These are phyloP conservation scores for Colletotrichum sp. DNA, from an alignment of 2,329 filamentous ascomycete species.

Conservation along the genomic window DNA sequence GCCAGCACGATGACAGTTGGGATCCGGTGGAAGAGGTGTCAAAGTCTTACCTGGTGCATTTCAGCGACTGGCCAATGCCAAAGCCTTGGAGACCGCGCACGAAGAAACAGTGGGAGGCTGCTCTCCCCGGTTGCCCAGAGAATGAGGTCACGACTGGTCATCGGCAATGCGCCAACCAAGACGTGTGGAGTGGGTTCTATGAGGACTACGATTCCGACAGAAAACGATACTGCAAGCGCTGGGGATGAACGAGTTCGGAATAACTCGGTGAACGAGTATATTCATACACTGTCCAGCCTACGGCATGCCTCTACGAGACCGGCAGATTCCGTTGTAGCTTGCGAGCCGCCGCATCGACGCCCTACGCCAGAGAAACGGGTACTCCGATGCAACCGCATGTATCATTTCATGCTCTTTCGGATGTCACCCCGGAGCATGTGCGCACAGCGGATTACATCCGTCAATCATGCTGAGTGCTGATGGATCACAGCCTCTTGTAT, in stretches of 20 bases:
- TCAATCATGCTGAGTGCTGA: not conserved
- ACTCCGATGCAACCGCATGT: not conserved
- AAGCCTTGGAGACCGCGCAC: constrained; percentile 53
- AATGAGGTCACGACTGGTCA: not conserved
- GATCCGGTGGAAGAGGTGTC: constrained; percentile 55
- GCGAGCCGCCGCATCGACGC: not conserved
- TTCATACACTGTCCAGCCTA: not conserved
- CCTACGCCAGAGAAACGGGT: not conserved
- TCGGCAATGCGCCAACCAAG: constrained; percentile 4
- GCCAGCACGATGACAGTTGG: constrained; percentile 60
- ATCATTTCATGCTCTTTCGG: not conserved
- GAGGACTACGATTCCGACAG: not conserved
- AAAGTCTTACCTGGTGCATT: constrained; percentile 72
- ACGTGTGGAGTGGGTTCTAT: constrained; percentile 9
- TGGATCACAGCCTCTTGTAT: not conserved
- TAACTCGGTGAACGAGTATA: not conserved
- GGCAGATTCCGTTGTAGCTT: not conserved
- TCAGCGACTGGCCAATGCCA: constrained; percentile 73
- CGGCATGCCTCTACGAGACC: not conserved
- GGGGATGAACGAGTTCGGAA: not conserved
- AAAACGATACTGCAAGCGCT: not conserved
- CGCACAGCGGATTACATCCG: not conserved
- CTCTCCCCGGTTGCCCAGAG: not conserved
- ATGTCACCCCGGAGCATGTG: not conserved
- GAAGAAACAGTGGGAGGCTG: constrained; percentile 7